phyloP scores from a whole-genome alignment of 768 basidiomycete species.

The Epithele typhae region DNA sequence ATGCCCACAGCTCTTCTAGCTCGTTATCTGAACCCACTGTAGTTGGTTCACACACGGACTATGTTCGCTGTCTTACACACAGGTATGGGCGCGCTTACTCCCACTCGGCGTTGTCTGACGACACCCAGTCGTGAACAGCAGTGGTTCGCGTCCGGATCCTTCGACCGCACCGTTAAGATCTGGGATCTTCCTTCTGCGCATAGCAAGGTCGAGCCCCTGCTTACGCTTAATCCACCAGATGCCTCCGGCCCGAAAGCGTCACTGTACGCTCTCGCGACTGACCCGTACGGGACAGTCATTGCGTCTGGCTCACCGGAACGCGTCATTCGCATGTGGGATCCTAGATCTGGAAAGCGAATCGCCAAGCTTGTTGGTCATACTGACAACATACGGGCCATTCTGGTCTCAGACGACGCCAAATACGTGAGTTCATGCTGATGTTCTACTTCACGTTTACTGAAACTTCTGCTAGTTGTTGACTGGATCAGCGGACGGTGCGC shows the following conservation, averaged over 20 bases:
- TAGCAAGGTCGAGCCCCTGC: slow-evolving; percentile 43
- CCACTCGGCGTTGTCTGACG: slow-evolving; percentile 10
- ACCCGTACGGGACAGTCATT: slow-evolving; percentile 74
- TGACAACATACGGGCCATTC: slow-evolving; percentile 89
- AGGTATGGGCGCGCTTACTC: too few relatives aligned
- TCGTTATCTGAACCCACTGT: slow-evolving; percentile 53
- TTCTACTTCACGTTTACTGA: slow-evolving; percentile 6
- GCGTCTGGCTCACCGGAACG: slow-evolving; percentile 91
- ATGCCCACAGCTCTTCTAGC: slow-evolving; percentile 37
- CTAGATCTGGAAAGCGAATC: slow-evolving; percentile 73
- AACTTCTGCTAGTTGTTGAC: slow-evolving; percentile 59
- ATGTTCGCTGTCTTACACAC: slow-evolving; percentile 74
- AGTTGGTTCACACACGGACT: slow-evolving; percentile 79
- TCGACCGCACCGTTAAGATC: slow-evolving; percentile 89
- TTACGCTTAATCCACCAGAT: slow-evolving; percentile 67
- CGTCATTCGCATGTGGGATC: slow-evolving; percentile 91
- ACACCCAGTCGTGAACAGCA: slow-evolving; percentile 62
- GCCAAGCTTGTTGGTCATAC: slow-evolving; percentile 94
- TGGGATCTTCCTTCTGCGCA: slow-evolving; percentile 73
- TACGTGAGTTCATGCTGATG: slow-evolving; percentile 48
- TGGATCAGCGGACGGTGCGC: slow-evolving; percentile 69
- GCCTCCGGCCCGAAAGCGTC: slow-evolving; percentile 62
- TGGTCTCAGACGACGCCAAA: slow-evolving; percentile 86
- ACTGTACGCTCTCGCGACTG: slow-evolving; percentile 75
- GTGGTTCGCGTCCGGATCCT: slow-evolving; percentile 92